These are phyloP conservation scores for Kwoniella pini DNA, from an alignment of 768 basidiomycete genomes.

Conservation along the genomic window DNA sequence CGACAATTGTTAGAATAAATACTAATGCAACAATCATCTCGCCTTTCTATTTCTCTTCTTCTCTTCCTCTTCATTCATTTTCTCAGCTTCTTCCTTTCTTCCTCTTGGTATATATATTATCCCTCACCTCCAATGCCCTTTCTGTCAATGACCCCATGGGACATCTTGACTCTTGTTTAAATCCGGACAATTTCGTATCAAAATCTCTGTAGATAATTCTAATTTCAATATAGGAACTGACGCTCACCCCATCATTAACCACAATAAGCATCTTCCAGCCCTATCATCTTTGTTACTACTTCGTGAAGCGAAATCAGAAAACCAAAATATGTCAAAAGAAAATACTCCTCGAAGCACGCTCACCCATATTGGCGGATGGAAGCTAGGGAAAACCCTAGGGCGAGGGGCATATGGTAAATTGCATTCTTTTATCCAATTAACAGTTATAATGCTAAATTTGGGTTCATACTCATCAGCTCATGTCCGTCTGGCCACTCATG, in stretches of 20 bases:
- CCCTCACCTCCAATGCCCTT: too few relatives aligned
- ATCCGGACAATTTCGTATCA: too few relatives aligned
- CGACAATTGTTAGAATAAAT: too few relatives aligned
- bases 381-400: constrained; percentile 44
- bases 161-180: neutral
- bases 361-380: constrained; percentile 46
- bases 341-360: constrained; percentile 45
- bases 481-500: constrained; percentile 49
- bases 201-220: too few relatives aligned
- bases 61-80: neutral
- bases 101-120: neutral
- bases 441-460: too few relatives aligned
- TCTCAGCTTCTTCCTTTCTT: neutral
- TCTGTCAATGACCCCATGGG: neutral
- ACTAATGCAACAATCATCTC: too few relatives aligned
- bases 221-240: too few relatives aligned
- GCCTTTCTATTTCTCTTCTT: constrained; percentile 1
- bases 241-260: too few relatives aligned
- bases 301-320: too few relatives aligned
- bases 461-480: too few relatives aligned
- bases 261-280: too few relatives aligned
- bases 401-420: constrained; percentile 52
- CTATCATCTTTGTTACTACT: too few relatives aligned
- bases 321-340: constrained; percentile 9
- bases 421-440: neutral